Evolutionary conservation across 208 protist genomes (phyloP), one percentile per base, ranked within the genome.

Genomic region (Vickermania ingenoplastis): DNA sequence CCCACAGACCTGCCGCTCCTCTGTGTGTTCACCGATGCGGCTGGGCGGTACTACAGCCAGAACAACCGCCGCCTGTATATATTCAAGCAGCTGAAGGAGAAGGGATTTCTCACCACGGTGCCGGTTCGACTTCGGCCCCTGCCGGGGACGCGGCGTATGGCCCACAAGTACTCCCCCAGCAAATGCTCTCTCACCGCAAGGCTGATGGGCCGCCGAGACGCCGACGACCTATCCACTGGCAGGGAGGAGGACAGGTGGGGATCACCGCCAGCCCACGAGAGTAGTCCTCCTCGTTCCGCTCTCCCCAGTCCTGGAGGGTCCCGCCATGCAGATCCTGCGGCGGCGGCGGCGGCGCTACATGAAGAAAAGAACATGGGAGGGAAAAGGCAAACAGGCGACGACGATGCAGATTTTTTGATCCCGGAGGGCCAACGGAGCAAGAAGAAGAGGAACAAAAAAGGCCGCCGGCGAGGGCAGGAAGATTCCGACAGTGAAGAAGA

Each of bases 31-130:
- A 69, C 64, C 11, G 80, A 91, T n/a, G 49, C 41, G 3, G 57
- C 36, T 7, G 76, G 41, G 14, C 45, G 72, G 51, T 87, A 81
- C 63, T 95, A 77, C 59, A 91, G 82, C 51, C 84, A 83, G 48
- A 95, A 95, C 68, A 95, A 95, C 53, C 73, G 88, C 1, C 75
- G 88, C 14, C 72, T 95, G 17, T 95, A 83, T 71, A 64, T 83
- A 31, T 89, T 90, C 70, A 95, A 95, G 71, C 63, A 87, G 62
- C 70, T 94, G 51, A 53, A 49, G 27, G 53, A 59, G 2, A 62
- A 61, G 28, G 81, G 77, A 1, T 21, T 81, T 24, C 52, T 94
- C 7, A 21, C 26, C 11, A 76, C 66, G 11, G 49, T 94, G 5
- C 75, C 76, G 7, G 87, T 88, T 53, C 83, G 87, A 3, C 57